Conservation (phyloP, 805 yeast species). For the Jamesozyma lodderae region DNA sequence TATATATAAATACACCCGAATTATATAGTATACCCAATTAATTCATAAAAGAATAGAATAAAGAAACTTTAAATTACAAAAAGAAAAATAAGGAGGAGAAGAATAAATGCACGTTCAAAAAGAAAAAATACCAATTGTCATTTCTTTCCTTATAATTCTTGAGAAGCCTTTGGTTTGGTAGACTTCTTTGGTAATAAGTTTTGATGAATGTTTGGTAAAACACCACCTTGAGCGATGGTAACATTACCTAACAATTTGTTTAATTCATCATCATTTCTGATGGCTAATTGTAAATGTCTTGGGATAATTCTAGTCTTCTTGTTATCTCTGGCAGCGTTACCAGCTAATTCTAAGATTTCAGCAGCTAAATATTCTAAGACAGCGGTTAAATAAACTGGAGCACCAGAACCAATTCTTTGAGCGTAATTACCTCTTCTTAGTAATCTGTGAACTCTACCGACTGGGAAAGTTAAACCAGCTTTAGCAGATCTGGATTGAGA, state of each 20-base stretch:
- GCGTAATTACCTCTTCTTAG: conserved; percentile 97
- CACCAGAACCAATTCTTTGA: conserved; percentile 98
- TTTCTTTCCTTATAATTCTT: conserved; percentile 42
- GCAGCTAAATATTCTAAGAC: conserved; percentile 96
- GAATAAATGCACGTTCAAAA: background rate
- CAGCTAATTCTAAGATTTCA: conserved; percentile 95
- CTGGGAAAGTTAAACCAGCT: conserved; percentile 99
- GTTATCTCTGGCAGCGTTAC: conserved; percentile 98
- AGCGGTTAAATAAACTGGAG: conserved; percentile 96
- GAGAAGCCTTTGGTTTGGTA: conserved; percentile 53
- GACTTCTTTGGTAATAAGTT: conserved; percentile 80
- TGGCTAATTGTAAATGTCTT: conserved; percentile 96
- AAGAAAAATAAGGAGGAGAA: background rate
- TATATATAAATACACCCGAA: conserved; percentile 3
- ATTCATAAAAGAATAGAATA: conserved; percentile 2
- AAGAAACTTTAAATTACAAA: background rate
- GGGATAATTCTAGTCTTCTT: conserved; percentile 98
- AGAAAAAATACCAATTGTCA: background rate
- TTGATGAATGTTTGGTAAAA: conserved; percentile 93
- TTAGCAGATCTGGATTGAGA: conserved; percentile 97
- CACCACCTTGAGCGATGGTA: conserved; percentile 99
- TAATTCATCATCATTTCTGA: conserved; percentile 97
- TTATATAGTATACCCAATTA: conserved; percentile 4
- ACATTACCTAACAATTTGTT: conserved; percentile 89
- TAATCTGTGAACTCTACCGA: conserved; percentile 97